Base-by-base conservation (phyloP, 306 rosid genomes). In the Gynostemma pentaphyllum region DNA sequence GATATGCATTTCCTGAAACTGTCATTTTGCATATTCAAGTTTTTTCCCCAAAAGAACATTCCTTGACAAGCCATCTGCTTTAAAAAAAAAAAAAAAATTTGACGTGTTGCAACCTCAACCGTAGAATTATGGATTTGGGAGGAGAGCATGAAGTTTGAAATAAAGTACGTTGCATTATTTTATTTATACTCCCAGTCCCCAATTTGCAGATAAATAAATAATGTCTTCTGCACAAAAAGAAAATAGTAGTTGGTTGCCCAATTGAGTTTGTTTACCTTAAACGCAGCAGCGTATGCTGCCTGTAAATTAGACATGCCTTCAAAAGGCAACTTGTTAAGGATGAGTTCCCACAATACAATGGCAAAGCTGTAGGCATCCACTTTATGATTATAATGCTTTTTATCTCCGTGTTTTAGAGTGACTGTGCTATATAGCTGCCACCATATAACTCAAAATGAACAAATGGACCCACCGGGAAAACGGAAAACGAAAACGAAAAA, bases 241-340 rank as follows among this genome's bases (percentile, higher is more conserved):
- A 41, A 41, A 10, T 9, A 0, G n/a, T 41, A 10, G 16, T 41
- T 12, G n/a, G n/a, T n/a, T n/a, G n/a, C n/a, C n/a, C n/a, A n/a
- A n/a, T n/a, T n/a, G n/a, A n/a, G n/a, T n/a, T n/a, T 4, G 55
- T 44, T 34, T 81, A 87, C 97, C 97, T 90, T 90, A 64, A 90
- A 90, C 45, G 96, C 97, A 45, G 96, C 97, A 34, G 96, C 97
- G 48, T 90, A 90, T n/a, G 96, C 97, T 5, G 96, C 97, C 66
- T 90, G 97, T 55, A 90, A 73, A 79, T 90, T 87, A n/a, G 97
- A 87, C 97, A 90, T 90, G 83, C 97, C 97, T 85, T 90, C 91
- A 55, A 90, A 90, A 16, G 97, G 96, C 73, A 87, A 64, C 83
- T 74, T 85, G 63, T 90, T 90, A 75, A 83, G 96, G 75, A 90